Base-by-base conservation (phyloP, 2,329 filamentous ascomycete genomes). In the Exophiala oligosperma region DNA sequence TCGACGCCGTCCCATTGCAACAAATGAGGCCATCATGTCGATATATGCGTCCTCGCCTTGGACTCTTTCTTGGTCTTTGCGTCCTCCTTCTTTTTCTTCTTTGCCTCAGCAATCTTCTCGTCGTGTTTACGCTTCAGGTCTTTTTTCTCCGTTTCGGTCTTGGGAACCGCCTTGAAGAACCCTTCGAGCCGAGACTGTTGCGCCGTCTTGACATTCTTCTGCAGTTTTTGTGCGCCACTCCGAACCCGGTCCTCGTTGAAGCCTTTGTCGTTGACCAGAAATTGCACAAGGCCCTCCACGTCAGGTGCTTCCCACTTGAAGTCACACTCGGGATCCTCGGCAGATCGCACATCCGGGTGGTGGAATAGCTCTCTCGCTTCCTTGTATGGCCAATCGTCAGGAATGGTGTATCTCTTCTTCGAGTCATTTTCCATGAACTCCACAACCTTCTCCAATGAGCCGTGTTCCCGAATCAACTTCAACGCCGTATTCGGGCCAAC, bases 231-330 rank as follows among this genome's bases (percentile, higher is more conserved):
- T 0, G 90, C 92, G 28, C 83, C 93, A 44, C 82, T 85, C 38
- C 92, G 85, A 7, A 99, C 94, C 17, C 94, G 84, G 71, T 99
- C 94, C 72, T 99, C 95, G 29, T 87, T 96, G 81, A 99, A 99
- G 0, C 92, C 94, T 77, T 99, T 99, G 71, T 97, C 94, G 4
- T 85, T 85, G 2, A 96, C 94, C 1, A 99, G 79, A 74, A 91
- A 99, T 67, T 94, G 84, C 63, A 99, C 84, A 0, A 99, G 83
- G 0, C 91, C 93, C 1, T 97, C 92, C 1, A 94, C 81, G 68
- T 99, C 92, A 2, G 94, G 94, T 59, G 87, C 88, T 46, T 97
- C 92, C 94, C 95, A 99, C 75, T 96, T 97, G 81, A 97, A 96
- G 72, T 99, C 92, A 74, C 92, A 97, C 11, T 91, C 86, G 0